phyloP scores from a whole-genome alignment of 305 asterid genomes.

The Ilex paraguariensis region DNA sequence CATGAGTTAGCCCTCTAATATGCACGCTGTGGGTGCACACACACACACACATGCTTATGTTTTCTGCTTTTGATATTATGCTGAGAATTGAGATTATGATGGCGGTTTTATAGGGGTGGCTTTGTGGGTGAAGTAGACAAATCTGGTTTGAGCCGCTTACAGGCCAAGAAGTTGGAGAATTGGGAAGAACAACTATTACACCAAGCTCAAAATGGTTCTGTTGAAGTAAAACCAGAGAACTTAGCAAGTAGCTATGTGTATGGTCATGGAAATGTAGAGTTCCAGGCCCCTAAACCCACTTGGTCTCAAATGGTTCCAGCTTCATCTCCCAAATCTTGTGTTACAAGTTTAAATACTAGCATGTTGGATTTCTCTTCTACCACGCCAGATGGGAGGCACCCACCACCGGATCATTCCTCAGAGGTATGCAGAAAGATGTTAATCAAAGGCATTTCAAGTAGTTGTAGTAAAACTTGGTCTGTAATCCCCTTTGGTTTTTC shows the following conservation, averaged over 20 bases:
- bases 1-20: no score
- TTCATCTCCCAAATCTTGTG: conserved; percentile 53
- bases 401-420: conserved; percentile 42
- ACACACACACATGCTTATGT: neutral
- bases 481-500: no score
- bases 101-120: conserved; percentile 36
- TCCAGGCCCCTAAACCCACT: conserved; percentile 20
- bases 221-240: conserved; percentile 31
- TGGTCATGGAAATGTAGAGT: conserved; percentile 27
- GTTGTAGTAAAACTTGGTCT: no score
- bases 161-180: conserved; percentile 40
- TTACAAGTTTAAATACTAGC: conserved; percentile 41
- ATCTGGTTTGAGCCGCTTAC: conserved; percentile 22
- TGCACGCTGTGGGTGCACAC: no score
- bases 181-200: conserved; percentile 44
- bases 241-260: conserved; percentile 12
- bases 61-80: neutral
- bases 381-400: conserved; percentile 32
- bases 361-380: conserved; percentile 48
- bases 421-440: conserved; percentile 32
- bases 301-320: conserved; percentile 40
- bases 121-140: conserved; percentile 52
- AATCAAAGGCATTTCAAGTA: no score
- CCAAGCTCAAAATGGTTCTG: conserved; percentile 16
- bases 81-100: neutral